Conservation (phyloP, 1,284 basidiomycete species). For the Singerocomus inundabilis region DNA sequence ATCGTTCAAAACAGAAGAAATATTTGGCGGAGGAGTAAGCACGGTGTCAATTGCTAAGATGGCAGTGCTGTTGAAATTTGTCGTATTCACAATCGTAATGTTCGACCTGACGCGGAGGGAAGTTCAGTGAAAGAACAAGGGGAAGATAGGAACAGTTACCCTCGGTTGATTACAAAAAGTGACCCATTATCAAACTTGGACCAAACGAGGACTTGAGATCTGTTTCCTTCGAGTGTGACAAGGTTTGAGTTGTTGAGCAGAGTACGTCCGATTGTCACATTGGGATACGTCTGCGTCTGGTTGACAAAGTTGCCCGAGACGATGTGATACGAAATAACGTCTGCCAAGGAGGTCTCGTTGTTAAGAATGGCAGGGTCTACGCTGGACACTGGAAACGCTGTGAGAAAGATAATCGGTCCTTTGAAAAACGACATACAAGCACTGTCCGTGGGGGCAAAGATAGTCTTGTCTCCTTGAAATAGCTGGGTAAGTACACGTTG, state of each 20-base stretch:
- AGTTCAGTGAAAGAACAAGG: background rate
- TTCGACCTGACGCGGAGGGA: slow-evolving; percentile 35
- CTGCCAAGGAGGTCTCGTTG: slow-evolving; percentile 40
- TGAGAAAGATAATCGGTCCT: slow-evolving; percentile 1
- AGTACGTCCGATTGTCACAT: slow-evolving; percentile 64
- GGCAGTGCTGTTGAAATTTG: slow-evolving; percentile 46
- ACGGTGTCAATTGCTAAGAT: slow-evolving; percentile 54
- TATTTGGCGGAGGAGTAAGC: slow-evolving; percentile 50
- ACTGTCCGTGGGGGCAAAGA: slow-evolving; percentile 51
- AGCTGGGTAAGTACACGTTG: slow-evolving; percentile 43
- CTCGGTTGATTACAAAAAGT: slow-evolving; percentile 54
- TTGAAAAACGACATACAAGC: slow-evolving; percentile 38
- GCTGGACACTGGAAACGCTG: slow-evolving; percentile 4
- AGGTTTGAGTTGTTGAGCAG: slow-evolving; percentile 48
- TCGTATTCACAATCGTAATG: slow-evolving; percentile 46
- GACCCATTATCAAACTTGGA: slow-evolving; percentile 43
- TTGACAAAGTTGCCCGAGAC: slow-evolving; percentile 52
- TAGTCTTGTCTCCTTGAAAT: slow-evolving; percentile 38
- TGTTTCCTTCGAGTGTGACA: slow-evolving; percentile 54
- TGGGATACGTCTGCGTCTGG: slow-evolving; percentile 43
- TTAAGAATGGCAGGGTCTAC: slow-evolving; percentile 30
- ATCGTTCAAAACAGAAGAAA: slow-evolving; percentile 44
- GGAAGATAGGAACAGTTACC: slow-evolving; percentile 33
- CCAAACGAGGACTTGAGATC: slow-evolving; percentile 66
- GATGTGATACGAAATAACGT: slow-evolving; percentile 62